Percentiles rank a stretch among this genome's conserved stretches.
These are phyloP conservation scores for Cyclotella choctawhatcheeana DNA, from an alignment of 108 stramenopile genomes.

Conservation along the genomic window DNA sequence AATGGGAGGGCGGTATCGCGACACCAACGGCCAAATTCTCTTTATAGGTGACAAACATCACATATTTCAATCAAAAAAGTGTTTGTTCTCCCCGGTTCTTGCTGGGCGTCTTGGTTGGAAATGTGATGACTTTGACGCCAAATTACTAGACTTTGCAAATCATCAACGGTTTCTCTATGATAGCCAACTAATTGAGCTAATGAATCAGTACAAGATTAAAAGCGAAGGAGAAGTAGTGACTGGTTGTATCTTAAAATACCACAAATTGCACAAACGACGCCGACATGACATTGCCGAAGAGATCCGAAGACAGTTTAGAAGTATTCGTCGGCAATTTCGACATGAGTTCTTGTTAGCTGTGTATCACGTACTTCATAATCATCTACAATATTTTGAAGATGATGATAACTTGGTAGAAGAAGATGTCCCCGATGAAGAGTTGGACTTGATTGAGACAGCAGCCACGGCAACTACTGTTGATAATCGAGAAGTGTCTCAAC, in stretches of 20 bases:
- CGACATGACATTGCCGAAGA: conserved; percentile 7
- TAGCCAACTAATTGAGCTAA: conserved; percentile 2
- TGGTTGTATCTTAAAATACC: conserved; percentile 7
- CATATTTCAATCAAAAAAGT: conserved; percentile 1
- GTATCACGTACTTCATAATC: conserved; percentile 5
- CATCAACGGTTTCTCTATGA: conserved; percentile 5
- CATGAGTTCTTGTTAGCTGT: conserved; percentile 2
- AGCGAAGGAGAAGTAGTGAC: conserved; percentile 6
- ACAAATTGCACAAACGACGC: conserved; percentile 6
- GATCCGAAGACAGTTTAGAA: conserved; percentile 12
- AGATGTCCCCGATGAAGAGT: conserved; percentile 5
- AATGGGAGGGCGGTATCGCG: not conserved
- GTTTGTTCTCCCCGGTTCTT: not conserved
- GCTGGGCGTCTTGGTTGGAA: not conserved
- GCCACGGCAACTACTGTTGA: not conserved
- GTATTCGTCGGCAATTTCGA: not conserved
- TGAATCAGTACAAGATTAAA: conserved; percentile 15
- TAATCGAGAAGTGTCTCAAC: not conserved
- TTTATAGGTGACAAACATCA: not conserved
- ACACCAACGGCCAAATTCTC: conserved; percentile 5
- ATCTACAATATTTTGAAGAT: not conserved
- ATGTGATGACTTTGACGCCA: not conserved
- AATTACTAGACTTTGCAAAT: conserved; percentile 2
- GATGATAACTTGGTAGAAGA: not conserved
- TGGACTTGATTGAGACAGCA: conserved; percentile 8